Evolutionary conservation across 2,329 filamentous ascomycete genomes (phyloP).

Genomic region (Neurospora sp.): DNA sequence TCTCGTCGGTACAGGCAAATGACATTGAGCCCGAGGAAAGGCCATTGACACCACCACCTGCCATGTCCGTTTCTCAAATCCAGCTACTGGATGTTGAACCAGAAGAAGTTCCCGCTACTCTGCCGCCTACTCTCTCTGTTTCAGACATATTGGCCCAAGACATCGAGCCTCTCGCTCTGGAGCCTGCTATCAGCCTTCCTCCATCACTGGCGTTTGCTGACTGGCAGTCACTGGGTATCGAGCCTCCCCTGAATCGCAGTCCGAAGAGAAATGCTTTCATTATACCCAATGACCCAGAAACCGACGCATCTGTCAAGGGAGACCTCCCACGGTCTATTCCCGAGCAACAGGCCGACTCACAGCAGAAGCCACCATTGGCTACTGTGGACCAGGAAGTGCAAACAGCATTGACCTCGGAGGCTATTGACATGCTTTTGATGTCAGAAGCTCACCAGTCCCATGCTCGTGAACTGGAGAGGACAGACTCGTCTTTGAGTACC

Average conservation of each 20-base stretch:
- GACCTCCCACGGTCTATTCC: slow-evolving; percentile 2
- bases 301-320: neutral
- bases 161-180: slow-evolving; percentile 21
- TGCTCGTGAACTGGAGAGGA: slow-evolving; percentile 24
- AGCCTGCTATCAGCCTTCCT: slow-evolving; percentile 4
- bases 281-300: slow-evolving; percentile 36
- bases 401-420: slow-evolving; percentile 71
- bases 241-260: slow-evolving; percentile 37
- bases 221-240: slow-evolving; percentile 36
- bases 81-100: slow-evolving; percentile 11
- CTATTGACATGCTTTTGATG: slow-evolving; percentile 67
- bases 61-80: slow-evolving; percentile 17
- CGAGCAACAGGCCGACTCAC: slow-evolving; percentile 37
- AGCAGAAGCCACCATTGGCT: slow-evolving; percentile 29
- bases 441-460: slow-evolving; percentile 32
- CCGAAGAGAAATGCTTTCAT: slow-evolving; percentile 48
- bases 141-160: slow-evolving; percentile 2
- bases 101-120: neutral
- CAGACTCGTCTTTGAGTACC: slow-evolving; percentile 24
- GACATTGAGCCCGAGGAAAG: slow-evolving; percentile 17
- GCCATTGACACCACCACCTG: slow-evolving; percentile 9
- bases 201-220: slow-evolving; percentile 32
- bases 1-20: slow-evolving; percentile 23
- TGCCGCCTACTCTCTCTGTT: neutral
- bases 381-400: slow-evolving; percentile 68